Percentiles rank a stretch among this genome's conserved stretches.
Evolutionary conservation across 129 eudicot genomes (phyloP).

Genomic region (Chrysanthemum lavandulifolium): DNA sequence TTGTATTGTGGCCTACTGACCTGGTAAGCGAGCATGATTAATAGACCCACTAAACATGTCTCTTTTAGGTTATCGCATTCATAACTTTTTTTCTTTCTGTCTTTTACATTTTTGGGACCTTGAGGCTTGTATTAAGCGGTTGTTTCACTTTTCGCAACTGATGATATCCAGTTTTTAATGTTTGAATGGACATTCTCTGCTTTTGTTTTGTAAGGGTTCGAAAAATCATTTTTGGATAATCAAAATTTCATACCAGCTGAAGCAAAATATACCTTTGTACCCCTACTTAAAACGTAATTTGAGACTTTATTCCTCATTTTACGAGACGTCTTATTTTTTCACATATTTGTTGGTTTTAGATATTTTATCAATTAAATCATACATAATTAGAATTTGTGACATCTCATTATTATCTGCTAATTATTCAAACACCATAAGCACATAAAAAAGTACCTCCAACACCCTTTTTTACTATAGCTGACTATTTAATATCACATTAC

Average conservation of each 20-base stretch:
- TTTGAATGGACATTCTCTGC: slow-evolving; percentile 4
- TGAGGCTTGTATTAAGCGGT: not conserved
- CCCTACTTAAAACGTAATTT: not conserved
- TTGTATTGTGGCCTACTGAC: not conserved
- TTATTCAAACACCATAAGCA: not conserved
- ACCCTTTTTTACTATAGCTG: not conserved
- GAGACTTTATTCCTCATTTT: slow-evolving; percentile 6
- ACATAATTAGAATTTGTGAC: not conserved
- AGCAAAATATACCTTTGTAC: not conserved
- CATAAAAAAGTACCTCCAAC: slow-evolving; percentile 6
- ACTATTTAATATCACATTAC: not conserved
- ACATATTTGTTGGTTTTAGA: not conserved
- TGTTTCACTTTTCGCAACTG: not conserved
- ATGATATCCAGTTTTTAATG: slow-evolving; percentile 9
- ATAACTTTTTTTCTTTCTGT: not conserved
- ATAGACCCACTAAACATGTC: not conserved
- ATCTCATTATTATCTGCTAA: not conserved
- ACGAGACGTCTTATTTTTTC: not conserved
- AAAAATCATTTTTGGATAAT: not conserved
- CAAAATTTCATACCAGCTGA: not conserved
- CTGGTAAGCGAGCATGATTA: slow-evolving; percentile 1
- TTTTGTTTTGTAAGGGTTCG: not conserved
- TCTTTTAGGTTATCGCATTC: not conserved
- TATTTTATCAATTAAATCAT: not conserved
- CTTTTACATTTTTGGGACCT: slow-evolving; percentile 11